These are phyloP conservation scores for Candida adriatica DNA, from an alignment of 805 yeast species.

Conservation along the genomic window DNA sequence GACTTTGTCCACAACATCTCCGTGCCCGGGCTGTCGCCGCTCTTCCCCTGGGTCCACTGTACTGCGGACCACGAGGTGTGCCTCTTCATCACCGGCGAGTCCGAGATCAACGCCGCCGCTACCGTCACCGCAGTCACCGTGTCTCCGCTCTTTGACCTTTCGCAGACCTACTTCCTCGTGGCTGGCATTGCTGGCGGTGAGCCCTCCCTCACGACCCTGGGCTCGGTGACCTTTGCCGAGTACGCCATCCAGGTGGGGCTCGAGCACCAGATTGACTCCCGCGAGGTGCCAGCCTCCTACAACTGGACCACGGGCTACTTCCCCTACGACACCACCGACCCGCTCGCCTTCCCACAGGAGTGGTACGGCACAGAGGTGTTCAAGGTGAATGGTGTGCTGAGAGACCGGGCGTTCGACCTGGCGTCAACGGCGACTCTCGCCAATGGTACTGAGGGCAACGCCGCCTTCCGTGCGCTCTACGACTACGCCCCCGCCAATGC, in stretches of 20 bases:
- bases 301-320: constrained; percentile 14
- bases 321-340: constrained; percentile 12
- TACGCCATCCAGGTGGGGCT: constrained; percentile 11
- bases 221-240: constrained; percentile 14
- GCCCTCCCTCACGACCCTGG: constrained; percentile 9
- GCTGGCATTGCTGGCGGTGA: constrained; percentile 15
- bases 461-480: constrained; percentile 8
- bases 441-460: constrained; percentile 9
- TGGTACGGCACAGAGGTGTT: constrained; percentile 14
- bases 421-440: constrained; percentile 8
- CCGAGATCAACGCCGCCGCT: constrained; percentile 13
- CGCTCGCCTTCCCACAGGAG: constrained; percentile 11
- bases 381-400: constrained; percentile 8
- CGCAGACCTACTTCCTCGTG: constrained; percentile 11
- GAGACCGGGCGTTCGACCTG: constrained; percentile 9
- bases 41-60: constrained; percentile 15
- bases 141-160: constrained; percentile 9
- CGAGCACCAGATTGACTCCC: constrained; percentile 11
- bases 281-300: constrained; percentile 8
- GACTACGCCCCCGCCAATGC: constrained; percentile 13
- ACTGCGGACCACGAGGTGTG: constrained; percentile 9
- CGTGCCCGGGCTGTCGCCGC: constrained; percentile 12
- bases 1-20: constrained; percentile 11
- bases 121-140: constrained; percentile 9
- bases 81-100: constrained; percentile 14